Conservation (phyloP, 106 monocot species). For the Dendrobium huoshanense region DNA sequence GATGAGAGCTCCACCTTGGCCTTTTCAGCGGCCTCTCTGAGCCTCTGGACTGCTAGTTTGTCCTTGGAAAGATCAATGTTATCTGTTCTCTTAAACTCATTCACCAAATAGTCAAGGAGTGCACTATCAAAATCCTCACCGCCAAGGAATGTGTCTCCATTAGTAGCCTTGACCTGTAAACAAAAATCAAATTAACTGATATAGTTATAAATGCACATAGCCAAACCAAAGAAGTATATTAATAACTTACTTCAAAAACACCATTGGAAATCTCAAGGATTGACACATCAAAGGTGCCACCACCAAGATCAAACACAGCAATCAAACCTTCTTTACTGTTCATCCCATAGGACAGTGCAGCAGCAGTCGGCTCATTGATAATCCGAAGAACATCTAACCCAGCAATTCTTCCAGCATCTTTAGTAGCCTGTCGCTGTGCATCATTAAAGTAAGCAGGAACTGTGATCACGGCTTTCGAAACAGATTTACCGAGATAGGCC, state of each 20-base stretch:
- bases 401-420: conserved; percentile 52
- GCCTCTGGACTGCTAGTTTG: conserved; percentile 16
- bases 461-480: conserved; percentile 66
- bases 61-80: conserved; percentile 24
- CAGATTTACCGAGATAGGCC: conserved; percentile 72
- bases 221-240: not conserved
- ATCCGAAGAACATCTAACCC: conserved; percentile 54
- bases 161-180: conserved; percentile 28
- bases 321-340: conserved; percentile 59
- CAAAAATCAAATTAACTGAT: not conserved
- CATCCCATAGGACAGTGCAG: conserved; percentile 66
- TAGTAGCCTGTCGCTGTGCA: conserved; percentile 56
- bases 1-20: conserved; percentile 26
- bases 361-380: conserved; percentile 63
- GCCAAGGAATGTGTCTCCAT: conserved; percentile 26
- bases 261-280: conserved; percentile 67
- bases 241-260: conserved; percentile 41
- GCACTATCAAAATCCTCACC: conserved; percentile 34
- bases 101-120: conserved; percentile 18
- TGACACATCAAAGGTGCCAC: conserved; percentile 70
- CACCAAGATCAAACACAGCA: conserved; percentile 60
- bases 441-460: conserved; percentile 68
- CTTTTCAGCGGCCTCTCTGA: conserved; percentile 28
- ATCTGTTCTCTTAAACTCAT: conserved; percentile 20
- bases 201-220: not conserved